phyloP scores from a whole-genome alignment of 371 early-diverging fungal species.

The Nematocida ausubeli region DNA sequence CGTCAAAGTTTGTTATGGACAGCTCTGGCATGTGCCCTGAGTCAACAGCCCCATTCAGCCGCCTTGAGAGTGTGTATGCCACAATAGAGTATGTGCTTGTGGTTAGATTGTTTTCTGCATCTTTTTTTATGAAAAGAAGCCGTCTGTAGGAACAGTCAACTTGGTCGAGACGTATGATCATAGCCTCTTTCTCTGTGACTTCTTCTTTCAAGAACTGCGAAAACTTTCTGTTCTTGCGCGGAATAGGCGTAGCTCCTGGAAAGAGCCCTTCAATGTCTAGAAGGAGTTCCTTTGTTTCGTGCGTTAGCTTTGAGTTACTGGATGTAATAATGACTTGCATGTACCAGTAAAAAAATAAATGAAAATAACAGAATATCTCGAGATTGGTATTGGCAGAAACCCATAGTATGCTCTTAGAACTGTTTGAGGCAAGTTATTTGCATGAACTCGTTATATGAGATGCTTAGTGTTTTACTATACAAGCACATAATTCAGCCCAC shows the following conservation, averaged over 20 bases:
- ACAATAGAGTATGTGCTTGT: constrained; percentile 52
- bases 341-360: constrained; percentile 10
- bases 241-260: constrained; percentile 39
- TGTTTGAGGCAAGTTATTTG: no score
- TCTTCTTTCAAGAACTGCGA: constrained; percentile 42
- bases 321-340: constrained; percentile 54
- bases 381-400: no score
- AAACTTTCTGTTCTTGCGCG: constrained; percentile 19
- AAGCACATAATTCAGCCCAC: no score
- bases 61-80: constrained; percentile 19
- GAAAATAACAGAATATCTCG: neutral
- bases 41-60: constrained; percentile 37
- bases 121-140: constrained; percentile 31
- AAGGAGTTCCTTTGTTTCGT: constrained; percentile 44
- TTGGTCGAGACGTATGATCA: constrained; percentile 51
- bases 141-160: constrained; percentile 16
- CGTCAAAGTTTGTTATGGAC: constrained; percentile 35
- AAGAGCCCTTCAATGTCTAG: constrained; percentile 45
- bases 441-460: no score
- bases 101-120: constrained; percentile 18
- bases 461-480: no score
- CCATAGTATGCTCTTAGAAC: no score
- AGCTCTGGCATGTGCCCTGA: constrained; percentile 53
- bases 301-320: constrained; percentile 39
- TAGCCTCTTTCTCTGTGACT: constrained; percentile 34